Evolutionary conservation across 2,329 filamentous ascomycete genomes (phyloP).

Genomic region (Stachybotrys chartarum): DNA sequence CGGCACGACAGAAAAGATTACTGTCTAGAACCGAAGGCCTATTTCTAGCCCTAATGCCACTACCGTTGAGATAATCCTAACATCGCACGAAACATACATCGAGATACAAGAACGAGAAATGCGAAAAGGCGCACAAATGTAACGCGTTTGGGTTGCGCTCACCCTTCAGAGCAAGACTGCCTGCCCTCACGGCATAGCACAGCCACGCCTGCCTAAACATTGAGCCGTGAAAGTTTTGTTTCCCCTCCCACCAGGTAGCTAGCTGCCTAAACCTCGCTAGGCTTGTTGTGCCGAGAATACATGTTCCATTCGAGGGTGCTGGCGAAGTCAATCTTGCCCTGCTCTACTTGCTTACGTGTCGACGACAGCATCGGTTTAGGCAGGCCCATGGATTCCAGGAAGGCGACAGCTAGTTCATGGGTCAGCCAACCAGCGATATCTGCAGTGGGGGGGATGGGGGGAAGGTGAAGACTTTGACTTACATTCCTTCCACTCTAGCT

Average conservation of each 20-base stretch:
- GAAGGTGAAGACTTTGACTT: too few relatives aligned
- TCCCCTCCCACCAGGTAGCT: neutral
- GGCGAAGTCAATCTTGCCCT: conserved; percentile 50
- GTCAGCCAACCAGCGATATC: neutral
- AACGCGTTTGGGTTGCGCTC: too few relatives aligned
- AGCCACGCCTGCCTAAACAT: neutral
- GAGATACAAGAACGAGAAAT: too few relatives aligned
- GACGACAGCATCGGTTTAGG: conserved; percentile 50
- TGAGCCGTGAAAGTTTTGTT: too few relatives aligned
- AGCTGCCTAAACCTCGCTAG: conserved; percentile 8
- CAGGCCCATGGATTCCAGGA: conserved; percentile 60
- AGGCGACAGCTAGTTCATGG: conserved; percentile 42
- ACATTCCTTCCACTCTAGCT: conserved; percentile 72
- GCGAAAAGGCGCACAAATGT: too few relatives aligned
- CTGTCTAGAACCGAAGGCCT: too few relatives aligned
- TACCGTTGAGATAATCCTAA: too few relatives aligned
- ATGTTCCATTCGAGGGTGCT: conserved; percentile 53
- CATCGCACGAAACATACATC: too few relatives aligned
- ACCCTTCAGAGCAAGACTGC: too few relatives aligned
- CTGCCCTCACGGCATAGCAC: too few relatives aligned
- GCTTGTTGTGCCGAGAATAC: conserved; percentile 54
- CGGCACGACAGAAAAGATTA: too few relatives aligned
- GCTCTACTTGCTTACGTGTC: conserved; percentile 54
- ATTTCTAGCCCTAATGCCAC: too few relatives aligned
- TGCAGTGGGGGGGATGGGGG: neutral